Evolutionary conservation across 2,329 filamentous ascomycete species (phyloP).

Genomic region (Pseudofabraea citricarpa): DNA sequence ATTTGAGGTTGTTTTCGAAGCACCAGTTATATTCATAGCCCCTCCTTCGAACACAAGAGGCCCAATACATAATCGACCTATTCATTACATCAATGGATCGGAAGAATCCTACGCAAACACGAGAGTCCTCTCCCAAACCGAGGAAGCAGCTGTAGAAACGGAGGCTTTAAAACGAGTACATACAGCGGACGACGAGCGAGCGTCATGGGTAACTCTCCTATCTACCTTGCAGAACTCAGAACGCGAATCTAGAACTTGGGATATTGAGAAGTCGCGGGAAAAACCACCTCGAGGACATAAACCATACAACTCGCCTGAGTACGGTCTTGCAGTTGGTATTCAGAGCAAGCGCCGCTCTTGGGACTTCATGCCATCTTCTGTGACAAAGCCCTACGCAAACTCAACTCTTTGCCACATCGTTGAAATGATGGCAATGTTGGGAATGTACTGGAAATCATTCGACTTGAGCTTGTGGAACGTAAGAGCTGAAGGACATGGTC

Average conservation of each 20-base stretch:
- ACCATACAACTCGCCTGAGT: conserved; percentile 6
- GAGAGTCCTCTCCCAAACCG: conserved; percentile 7
- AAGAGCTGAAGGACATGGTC: conserved; percentile 33
- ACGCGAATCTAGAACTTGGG: conserved; percentile 40
- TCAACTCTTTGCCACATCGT: conserved; percentile 30
- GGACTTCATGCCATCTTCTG: conserved; percentile 32
- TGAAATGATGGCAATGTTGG: conserved; percentile 30
- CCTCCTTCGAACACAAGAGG: conserved; percentile 21
- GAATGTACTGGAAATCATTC: conserved; percentile 56
- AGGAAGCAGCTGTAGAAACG: conserved; percentile 9
- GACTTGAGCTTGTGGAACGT: conserved; percentile 46
- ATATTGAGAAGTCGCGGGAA: conserved; percentile 7
- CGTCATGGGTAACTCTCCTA: conserved; percentile 49
- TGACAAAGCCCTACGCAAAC: conserved; percentile 31
- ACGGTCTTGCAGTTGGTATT: conserved; percentile 22
- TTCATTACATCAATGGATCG: conserved; percentile 23
- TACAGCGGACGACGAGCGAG: conserved; percentile 52
- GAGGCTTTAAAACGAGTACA: conserved; percentile 31
- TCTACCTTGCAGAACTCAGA: conserved; percentile 47
- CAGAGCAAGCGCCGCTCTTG: conserved; percentile 30
- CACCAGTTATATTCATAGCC: conserved; percentile 29
- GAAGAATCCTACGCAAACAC: conserved; percentile 19
- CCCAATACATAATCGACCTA: conserved; percentile 16
- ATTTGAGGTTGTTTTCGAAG: conserved; percentile 32
- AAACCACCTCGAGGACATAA: conserved; percentile 6